These are phyloP conservation scores for Brasilioporus rufonigricans DNA, from an alignment of 768 basidiomycete genomes.

Conservation along the genomic window DNA sequence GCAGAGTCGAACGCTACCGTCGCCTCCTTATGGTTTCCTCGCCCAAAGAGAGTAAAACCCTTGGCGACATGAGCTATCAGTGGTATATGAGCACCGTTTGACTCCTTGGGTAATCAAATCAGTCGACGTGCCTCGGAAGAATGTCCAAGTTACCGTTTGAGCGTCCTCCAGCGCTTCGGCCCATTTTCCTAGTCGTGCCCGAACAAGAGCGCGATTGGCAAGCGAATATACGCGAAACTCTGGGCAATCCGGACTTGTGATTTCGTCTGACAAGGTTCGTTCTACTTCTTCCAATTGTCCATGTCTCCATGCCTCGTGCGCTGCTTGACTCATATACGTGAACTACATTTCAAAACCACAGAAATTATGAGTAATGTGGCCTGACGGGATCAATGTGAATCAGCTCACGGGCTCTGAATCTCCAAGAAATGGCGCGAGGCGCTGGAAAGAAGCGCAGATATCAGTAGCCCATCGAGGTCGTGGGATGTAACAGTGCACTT, in stretches of 20 bases:
- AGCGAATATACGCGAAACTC: background rate
- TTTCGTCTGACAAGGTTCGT: conserved; percentile 1
- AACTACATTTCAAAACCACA: background rate
- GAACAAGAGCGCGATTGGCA: conserved; percentile 7
- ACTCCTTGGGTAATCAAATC: background rate
- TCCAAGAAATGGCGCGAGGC: background rate
- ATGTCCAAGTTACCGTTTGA: background rate
- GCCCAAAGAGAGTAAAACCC: background rate
- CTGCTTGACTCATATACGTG: conserved; percentile 3
- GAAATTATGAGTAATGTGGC: background rate
- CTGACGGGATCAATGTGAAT: background rate
- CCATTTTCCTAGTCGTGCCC: conserved; percentile 1
- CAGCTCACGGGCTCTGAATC: conserved; percentile 1
- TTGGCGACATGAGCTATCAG: background rate
- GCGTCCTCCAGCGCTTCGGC: conserved; percentile 1
- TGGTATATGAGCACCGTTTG: background rate
- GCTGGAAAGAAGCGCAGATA: background rate
- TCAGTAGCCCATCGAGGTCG: background rate
- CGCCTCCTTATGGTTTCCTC: background rate
- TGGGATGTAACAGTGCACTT: background rate
- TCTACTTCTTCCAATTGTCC: background rate
- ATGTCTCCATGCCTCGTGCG: background rate
- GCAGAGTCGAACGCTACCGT: background rate
- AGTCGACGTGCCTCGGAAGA: background rate
- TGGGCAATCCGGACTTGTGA: background rate